These are phyloP conservation scores for Anisodus acutangulus DNA, from an alignment of 257 asterid species.

Conservation along the genomic window DNA sequence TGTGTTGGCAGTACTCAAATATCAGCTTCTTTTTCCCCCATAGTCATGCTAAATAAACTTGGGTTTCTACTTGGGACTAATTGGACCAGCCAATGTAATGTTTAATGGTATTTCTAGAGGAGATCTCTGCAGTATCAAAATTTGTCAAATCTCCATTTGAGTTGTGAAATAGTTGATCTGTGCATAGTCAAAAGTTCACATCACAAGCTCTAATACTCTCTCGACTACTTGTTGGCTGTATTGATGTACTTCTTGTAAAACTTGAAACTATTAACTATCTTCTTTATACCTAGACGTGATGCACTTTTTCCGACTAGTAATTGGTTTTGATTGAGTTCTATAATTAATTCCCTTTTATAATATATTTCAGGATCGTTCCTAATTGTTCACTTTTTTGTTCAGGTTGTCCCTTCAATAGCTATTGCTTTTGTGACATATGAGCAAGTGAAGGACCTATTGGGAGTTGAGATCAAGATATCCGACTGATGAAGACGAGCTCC, in stretches of 20 bases:
- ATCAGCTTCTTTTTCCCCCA: not conserved
- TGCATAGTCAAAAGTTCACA: not conserved
- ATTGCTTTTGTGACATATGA: slow-evolving; percentile 87
- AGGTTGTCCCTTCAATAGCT: slow-evolving; percentile 93
- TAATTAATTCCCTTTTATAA: not conserved
- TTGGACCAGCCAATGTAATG: not conserved
- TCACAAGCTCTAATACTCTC: not conserved
- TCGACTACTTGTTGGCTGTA: not conserved
- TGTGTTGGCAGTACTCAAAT: not conserved
- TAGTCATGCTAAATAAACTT: not conserved
- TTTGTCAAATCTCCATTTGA: not conserved
- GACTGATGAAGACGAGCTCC: slow-evolving; percentile 57
- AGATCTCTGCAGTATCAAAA: not conserved
- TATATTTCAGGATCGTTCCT: not conserved
- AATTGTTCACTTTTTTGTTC: slow-evolving; percentile 31
- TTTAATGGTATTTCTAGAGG: not conserved
- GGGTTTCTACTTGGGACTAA: not conserved
- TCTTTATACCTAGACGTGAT: not conserved
- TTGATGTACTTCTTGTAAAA: not conserved
- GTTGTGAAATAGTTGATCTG: not conserved
- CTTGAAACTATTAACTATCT: not conserved
- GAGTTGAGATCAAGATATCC: slow-evolving; percentile 82
- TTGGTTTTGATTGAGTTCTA: not conserved
- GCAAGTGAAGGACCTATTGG: slow-evolving; percentile 80
- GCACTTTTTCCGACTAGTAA: not conserved